Evolutionary conservation across 345 rosid species (phyloP), one percentile per base, ranked within the genome.

Genomic region (Arabidopsis suecica): DNA sequence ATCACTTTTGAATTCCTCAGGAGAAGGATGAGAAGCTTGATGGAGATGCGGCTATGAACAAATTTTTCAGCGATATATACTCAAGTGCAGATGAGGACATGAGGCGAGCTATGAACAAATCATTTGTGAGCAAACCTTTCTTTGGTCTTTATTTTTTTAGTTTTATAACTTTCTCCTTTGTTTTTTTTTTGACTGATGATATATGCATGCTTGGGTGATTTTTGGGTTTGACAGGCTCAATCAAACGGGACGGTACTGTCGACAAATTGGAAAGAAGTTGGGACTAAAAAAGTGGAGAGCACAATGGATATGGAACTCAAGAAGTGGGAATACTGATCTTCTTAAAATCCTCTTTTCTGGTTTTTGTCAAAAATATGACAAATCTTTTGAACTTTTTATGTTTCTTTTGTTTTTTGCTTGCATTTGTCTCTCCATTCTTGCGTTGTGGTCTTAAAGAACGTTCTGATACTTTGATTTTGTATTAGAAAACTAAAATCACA

Each of bases 261-360:
- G 4, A 91, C 95, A 13, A 81, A 89, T 84, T 91, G 97, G 95
- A 85, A 86, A 73, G 97, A 89, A 57, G 97, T 91, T 56, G 91
- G 95, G 18, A 37, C 81, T 2, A 91, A 88, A 87, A 89, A 80
- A 80, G 86, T 23, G 25, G 91, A 91, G 72, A 86, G 91, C 70
- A 85, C 88, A 88, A 85, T 10, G 95, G 97, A n/a, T 12, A 89
- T 91, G 95, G 89, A 91, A 84, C 57, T 88, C 71, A 89, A 69
- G 88, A 91, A 89, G 72, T 91, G 95, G 95, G 87, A 89, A 82
- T 71, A 71, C 66, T 85, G 69, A 75, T 66, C 58, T 44, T 7
- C 10, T 62, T 7, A n/a, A 54, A 37, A 6, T 60, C 51, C 3
- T 12, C 13, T 38, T 41, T 62, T 63, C 20, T 40, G 6, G 30